Conservation (phyloP, 1,284 basidiomycete genomes). For the Tilletia horrida region DNA sequence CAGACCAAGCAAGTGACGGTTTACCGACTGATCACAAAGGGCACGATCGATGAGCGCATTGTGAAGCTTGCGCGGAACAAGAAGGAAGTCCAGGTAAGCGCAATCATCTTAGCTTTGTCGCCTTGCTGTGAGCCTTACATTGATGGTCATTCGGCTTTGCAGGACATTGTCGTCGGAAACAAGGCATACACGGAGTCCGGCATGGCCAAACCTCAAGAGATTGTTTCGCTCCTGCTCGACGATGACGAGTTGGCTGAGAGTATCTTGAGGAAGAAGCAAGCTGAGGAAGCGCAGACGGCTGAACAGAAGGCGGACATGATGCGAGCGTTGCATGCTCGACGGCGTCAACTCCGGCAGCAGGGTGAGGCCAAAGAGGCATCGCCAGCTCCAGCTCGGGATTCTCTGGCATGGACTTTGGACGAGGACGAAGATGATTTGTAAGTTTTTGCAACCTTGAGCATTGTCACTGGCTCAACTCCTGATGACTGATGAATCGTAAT, state of each 20-base stretch:
- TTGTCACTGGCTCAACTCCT: too few relatives aligned
- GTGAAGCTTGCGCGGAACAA: constrained; percentile 61
- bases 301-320: constrained; percentile 51
- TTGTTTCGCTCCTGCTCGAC: constrained; percentile 89
- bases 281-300: constrained; percentile 49
- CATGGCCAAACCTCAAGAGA: constrained; percentile 91
- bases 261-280: constrained; percentile 53
- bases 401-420: constrained; percentile 45
- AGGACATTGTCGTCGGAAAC: constrained; percentile 98
- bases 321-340: constrained; percentile 48
- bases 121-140: too few relatives aligned
- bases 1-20: constrained; percentile 99
- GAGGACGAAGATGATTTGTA: constrained; percentile 55
- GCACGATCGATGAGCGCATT: constrained; percentile 98
- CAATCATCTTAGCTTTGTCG: constrained; percentile 57
- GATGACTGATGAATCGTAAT: background rate
- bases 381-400: constrained; percentile 14
- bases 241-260: constrained; percentile 68
- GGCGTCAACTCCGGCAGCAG: constrained; percentile 39
- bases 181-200: constrained; percentile 65
- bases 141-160: too few relatives aligned
- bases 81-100: constrained; percentile 34
- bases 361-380: constrained; percentile 29
- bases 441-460: constrained; percentile 1
- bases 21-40: constrained; percentile 91